phyloP scores from a whole-genome alignment of 371 early-diverging fungal species.

The Apophysomyces ossiformis region DNA sequence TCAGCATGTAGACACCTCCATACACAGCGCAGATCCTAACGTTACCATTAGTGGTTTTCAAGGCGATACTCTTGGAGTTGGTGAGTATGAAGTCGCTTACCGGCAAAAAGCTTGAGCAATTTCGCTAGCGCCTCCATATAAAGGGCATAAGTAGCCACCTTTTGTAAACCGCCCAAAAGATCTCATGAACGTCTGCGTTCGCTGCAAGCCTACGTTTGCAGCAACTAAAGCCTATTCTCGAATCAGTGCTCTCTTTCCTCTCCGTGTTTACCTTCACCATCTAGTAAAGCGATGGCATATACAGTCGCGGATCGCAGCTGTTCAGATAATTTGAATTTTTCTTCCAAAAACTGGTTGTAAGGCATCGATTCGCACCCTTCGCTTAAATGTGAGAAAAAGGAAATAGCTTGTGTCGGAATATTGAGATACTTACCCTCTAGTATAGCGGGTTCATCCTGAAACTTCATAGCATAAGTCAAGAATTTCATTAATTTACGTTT shows the following conservation, averaged over 20 bases:
- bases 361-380: conserved; percentile 49
- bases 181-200: conserved; percentile 70
- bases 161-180: conserved; percentile 90
- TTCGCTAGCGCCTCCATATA: conserved; percentile 93
- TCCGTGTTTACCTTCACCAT: conserved; percentile 37
- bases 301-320: conserved; percentile 71
- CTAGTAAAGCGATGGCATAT: conserved; percentile 74
- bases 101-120: conserved; percentile 92
- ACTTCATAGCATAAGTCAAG: conserved; percentile 70
- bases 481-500: conserved; percentile 92
- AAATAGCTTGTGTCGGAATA: not conserved
- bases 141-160: conserved; percentile 79
- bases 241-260: not conserved
- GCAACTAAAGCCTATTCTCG: conserved; percentile 36
- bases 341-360: conserved; percentile 56
- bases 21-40: conserved; percentile 83
- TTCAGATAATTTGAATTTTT: conserved; percentile 69
- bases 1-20: conserved; percentile 88
- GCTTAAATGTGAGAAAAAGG: not conserved
- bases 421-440: conserved; percentile 29
- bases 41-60: not conserved
- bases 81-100: conserved; percentile 29
- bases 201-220: conserved; percentile 64
- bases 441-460: conserved; percentile 38
- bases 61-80: not conserved